phyloP scores from a whole-genome alignment of 352 stramenopile species.

The Globisporangium ultimum region DNA sequence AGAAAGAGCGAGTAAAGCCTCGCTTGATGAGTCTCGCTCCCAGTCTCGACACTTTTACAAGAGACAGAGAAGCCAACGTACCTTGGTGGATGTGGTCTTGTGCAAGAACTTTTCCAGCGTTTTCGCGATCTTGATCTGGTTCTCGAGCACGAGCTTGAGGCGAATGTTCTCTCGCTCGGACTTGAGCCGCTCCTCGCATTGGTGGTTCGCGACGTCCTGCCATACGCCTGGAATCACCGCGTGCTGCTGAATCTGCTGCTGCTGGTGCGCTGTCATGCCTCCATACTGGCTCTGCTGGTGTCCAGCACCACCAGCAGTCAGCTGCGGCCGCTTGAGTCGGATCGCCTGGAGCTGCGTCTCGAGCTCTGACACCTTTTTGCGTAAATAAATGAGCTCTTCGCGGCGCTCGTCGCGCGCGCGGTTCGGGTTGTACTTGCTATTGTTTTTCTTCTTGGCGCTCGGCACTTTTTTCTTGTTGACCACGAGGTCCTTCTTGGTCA shows the following conservation, averaged over 20 bases:
- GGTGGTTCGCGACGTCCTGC: slow-evolving; percentile 2
- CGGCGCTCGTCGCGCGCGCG: slow-evolving; percentile 9
- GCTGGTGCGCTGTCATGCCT: not conserved
- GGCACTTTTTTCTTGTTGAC: too few species aligned
- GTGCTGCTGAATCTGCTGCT: not conserved
- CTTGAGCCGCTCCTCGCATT: not conserved
- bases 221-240: not conserved
- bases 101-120: not conserved
- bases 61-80: too few species aligned
- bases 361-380: slow-evolving; percentile 10
- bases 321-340: not conserved
- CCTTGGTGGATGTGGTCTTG: not conserved
- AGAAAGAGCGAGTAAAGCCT: too few species aligned
- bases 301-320: too few species aligned
- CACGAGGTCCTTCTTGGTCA: too few species aligned
- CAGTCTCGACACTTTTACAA: too few species aligned
- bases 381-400: slow-evolving; percentile 12
- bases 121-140: slow-evolving; percentile 6
- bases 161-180: slow-evolving; percentile 11
- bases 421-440: slow-evolving; percentile 6
- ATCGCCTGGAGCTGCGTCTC: slow-evolving; percentile 1
- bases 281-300: not conserved
- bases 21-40: too few species aligned
- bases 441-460: too few species aligned
- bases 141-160: slow-evolving; percentile 8